phyloP scores from a whole-genome alignment of 1,284 basidiomycete species.

The Moesziomyces aphidis region DNA sequence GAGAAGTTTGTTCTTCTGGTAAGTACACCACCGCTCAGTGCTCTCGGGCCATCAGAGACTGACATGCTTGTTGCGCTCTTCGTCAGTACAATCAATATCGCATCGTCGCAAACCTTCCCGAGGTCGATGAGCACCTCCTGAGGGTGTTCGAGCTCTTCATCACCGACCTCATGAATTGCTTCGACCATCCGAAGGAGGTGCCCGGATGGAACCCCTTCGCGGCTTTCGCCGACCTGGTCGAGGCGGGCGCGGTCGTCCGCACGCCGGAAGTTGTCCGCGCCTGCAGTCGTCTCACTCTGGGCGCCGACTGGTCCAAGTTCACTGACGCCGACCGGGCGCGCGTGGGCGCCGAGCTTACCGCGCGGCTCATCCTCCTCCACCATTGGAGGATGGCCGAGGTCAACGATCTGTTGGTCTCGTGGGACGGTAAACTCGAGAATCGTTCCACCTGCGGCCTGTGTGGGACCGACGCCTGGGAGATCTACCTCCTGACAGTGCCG shows the following conservation, averaged over 20 bases:
- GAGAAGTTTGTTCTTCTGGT: conserved; percentile 16
- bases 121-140: neutral
- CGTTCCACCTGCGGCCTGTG: conserved; percentile 22
- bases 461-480: conserved; percentile 26
- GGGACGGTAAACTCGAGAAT: conserved; percentile 18
- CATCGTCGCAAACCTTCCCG: neutral
- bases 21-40: conserved; percentile 2
- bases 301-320: conserved; percentile 6
- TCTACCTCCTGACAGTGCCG: conserved; percentile 18
- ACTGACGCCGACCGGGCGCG: conserved; percentile 1
- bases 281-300: conserved; percentile 27
- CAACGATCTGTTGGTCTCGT: conserved; percentile 4
- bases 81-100: conserved; percentile 1
- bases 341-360: conserved; percentile 1
- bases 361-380: conserved; percentile 3
- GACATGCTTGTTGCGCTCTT: too few species aligned
- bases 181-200: conserved; percentile 32
- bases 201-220: conserved; percentile 21
- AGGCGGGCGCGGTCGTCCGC: conserved; percentile 18
- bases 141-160: conserved; percentile 14
- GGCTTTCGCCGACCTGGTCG: conserved; percentile 23
- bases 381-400: conserved; percentile 5
- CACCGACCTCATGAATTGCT: conserved; percentile 31
- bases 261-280: conserved; percentile 6
- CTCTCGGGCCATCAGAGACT: too few species aligned